phyloP scores from a whole-genome alignment of 179 eudicot genomes.

The Gypsophila paniculata region DNA sequence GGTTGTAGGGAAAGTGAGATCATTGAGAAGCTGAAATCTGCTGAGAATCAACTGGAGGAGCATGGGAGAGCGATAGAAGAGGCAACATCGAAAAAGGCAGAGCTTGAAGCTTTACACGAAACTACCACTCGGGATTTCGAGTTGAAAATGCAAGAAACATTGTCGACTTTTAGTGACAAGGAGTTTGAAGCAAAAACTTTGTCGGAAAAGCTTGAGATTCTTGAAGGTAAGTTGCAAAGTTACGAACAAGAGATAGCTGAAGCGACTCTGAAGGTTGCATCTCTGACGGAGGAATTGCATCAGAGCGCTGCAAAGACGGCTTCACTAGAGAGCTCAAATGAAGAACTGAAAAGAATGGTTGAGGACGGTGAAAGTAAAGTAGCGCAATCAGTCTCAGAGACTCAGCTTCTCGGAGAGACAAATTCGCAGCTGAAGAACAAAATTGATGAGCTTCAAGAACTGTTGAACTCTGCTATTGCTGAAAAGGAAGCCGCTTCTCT shows the following conservation, averaged over 20 bases:
- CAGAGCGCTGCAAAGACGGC: constrained; percentile 35
- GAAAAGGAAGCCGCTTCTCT: constrained; percentile 58
- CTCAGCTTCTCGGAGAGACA: constrained; percentile 55
- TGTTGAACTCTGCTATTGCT: constrained; percentile 34
- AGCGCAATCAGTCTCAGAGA: constrained; percentile 51
- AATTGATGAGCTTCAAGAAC: constrained; percentile 59
- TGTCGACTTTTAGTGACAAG: constrained; percentile 36
- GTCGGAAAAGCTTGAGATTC: constrained; percentile 46
- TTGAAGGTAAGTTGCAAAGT: constrained; percentile 47
- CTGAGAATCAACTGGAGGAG: constrained; percentile 59
- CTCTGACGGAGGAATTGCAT: constrained; percentile 45
- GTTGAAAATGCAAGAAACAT: constrained; percentile 61
- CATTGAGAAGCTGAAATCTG: constrained; percentile 61
- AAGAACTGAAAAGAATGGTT: constrained; percentile 52
- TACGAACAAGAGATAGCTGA: constrained; percentile 30
- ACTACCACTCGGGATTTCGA: constrained; percentile 52
- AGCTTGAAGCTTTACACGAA: constrained; percentile 59
- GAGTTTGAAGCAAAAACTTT: constrained; percentile 59
- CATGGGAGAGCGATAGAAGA: constrained; percentile 49
- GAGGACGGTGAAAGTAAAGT: constrained; percentile 57
- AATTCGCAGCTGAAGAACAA: constrained; percentile 56
- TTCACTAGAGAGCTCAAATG: constrained; percentile 33
- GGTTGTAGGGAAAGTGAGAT: constrained; percentile 56
- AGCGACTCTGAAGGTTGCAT: constrained; percentile 29
- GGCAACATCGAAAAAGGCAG: constrained; percentile 46